Conservation (phyloP, 495 filamentous ascomycete species). For the Trichoderma orchidacearum region DNA sequence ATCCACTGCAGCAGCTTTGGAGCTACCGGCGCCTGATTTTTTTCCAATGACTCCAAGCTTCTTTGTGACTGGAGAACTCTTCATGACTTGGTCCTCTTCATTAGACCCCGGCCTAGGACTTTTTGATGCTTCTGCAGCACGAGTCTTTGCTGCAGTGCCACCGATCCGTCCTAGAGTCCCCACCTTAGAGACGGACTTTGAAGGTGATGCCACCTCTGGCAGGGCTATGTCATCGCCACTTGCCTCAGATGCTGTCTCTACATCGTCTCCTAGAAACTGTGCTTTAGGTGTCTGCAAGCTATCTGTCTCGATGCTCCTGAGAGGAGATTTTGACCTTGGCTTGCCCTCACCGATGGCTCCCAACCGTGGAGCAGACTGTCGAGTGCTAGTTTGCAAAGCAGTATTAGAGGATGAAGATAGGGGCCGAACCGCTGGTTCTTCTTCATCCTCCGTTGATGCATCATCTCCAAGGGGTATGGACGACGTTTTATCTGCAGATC, state of each 20-base stretch:
- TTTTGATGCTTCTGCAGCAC: slow-evolving; percentile 4
- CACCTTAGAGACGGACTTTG: slow-evolving; percentile 9
- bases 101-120: slow-evolving; percentile 8
- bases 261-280: slow-evolving; percentile 3
- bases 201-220: slow-evolving; percentile 7
- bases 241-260: slow-evolving; percentile 28
- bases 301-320: slow-evolving; percentile 1
- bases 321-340: slow-evolving; percentile 1
- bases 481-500: slow-evolving; percentile 3
- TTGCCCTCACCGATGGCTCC: not conserved
- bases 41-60: slow-evolving; percentile 5
- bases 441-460: slow-evolving; percentile 9
- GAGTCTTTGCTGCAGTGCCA: slow-evolving; percentile 9
- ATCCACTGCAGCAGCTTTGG: not conserved
- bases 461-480: slow-evolving; percentile 11
- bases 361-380: slow-evolving; percentile 5
- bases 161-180: slow-evolving; percentile 29
- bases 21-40: not conserved
- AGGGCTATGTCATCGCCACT: slow-evolving; percentile 8
- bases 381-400: slow-evolving; percentile 2
- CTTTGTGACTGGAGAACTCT: not conserved
- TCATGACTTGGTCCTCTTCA: not conserved
- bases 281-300: slow-evolving; percentile 3
- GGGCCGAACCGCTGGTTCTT: slow-evolving; percentile 9
- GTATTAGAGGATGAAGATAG: not conserved